Conservation (phyloP, 257 asterid genomes). For the Galeopsis tetrahit region DNA sequence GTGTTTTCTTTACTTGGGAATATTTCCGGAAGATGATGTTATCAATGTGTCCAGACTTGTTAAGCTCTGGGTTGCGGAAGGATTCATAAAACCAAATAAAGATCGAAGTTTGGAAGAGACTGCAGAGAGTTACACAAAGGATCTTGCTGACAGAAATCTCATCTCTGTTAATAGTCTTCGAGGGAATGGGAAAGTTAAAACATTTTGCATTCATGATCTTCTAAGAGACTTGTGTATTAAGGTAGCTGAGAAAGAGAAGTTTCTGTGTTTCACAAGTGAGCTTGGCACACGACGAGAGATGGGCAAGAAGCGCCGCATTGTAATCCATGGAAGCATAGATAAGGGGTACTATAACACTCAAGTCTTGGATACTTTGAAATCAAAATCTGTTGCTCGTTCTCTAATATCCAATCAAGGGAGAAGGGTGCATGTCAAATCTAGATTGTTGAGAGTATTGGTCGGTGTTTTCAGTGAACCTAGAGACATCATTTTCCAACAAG, state of each 20-base stretch:
- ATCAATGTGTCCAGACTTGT: background rate
- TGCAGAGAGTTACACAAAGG: slow-evolving; percentile 13
- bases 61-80: slow-evolving; percentile 29
- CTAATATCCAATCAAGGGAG: background rate
- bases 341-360: background rate
- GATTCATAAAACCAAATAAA: slow-evolving; percentile 14
- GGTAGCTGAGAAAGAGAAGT: slow-evolving; percentile 9
- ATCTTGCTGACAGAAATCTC: slow-evolving; percentile 14
- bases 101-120: slow-evolving; percentile 1
- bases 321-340: background rate
- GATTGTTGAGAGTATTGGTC: slow-evolving; percentile 12
- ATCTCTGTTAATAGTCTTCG: background rate
- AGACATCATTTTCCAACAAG: background rate
- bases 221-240: slow-evolving; percentile 22
- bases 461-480: background rate
- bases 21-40: background rate
- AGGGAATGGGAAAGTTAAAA: background rate
- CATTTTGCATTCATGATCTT: slow-evolving; percentile 21
- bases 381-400: background rate
- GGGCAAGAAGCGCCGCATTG: background rate
- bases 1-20: slow-evolving; percentile 5
- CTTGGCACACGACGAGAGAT: background rate
- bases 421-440: background rate
- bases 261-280: background rate
- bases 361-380: background rate